phyloP scores from a whole-genome alignment of 208 protist species.

The Polymyxa betae region DNA sequence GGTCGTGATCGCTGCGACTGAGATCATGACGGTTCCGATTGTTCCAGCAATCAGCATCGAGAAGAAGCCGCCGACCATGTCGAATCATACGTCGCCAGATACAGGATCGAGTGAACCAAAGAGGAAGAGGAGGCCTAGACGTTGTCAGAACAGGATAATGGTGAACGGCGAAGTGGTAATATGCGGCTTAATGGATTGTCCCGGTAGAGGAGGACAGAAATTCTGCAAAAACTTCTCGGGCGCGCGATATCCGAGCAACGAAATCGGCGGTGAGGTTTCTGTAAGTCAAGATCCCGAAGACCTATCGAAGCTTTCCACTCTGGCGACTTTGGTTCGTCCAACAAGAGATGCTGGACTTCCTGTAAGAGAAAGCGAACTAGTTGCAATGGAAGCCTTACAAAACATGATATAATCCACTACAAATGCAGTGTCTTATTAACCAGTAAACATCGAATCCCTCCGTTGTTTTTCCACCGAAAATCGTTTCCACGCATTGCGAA shows the following conservation, averaged over 20 bases:
- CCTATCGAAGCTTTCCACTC: constrained; percentile 8
- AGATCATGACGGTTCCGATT: background rate
- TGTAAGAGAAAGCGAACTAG: background rate
- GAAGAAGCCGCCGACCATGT: background rate
- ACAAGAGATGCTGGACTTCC: too few species aligned
- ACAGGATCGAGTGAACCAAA: background rate
- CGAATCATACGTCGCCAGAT: background rate
- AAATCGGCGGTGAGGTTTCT: background rate
- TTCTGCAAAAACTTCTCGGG: constrained; percentile 49
- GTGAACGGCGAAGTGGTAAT: constrained; percentile 5
- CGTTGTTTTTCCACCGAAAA: too few species aligned
- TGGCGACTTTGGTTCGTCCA: background rate
- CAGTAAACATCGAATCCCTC: too few species aligned
- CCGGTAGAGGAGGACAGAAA: constrained; percentile 29
- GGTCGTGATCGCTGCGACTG: background rate
- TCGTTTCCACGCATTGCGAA: too few species aligned
- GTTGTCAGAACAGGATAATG: constrained; percentile 31
- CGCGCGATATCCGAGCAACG: too few species aligned
- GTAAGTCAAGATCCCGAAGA: background rate
- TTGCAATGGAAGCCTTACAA: constrained; percentile 34
- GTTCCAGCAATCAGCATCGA: constrained; percentile 16
- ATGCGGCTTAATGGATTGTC: constrained; percentile 32
- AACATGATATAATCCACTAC: constrained; percentile 44
- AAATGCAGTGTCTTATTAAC: too few species aligned
- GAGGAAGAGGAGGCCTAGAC: constrained; percentile 2